Conservation (phyloP, 2,329 filamentous ascomycete species). For the Fusarium equiseti region DNA sequence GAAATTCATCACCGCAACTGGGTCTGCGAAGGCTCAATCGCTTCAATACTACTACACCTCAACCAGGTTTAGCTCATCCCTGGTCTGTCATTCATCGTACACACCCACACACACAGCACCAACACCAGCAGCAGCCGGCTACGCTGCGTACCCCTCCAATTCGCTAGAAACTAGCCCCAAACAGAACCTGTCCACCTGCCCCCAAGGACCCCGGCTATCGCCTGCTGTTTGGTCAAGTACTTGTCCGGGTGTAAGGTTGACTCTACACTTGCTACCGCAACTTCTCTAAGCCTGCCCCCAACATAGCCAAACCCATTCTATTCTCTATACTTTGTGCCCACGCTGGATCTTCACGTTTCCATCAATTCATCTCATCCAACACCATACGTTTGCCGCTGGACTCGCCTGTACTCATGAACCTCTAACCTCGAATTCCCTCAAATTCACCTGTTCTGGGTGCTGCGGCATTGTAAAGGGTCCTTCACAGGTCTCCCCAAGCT, state of each 20-base stretch:
- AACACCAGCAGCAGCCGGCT: slow-evolving; percentile 12
- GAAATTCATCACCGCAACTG: slow-evolving; percentile 48
- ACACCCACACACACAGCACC: slow-evolving; percentile 28
- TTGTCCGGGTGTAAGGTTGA: no score
- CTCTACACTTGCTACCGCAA: no score
- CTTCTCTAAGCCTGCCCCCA: no score
- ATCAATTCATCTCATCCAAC: no score
- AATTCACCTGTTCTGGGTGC: slow-evolving; percentile 34
- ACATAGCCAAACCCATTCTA: no score
- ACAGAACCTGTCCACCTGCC: no score
- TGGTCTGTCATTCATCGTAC: slow-evolving; percentile 24
- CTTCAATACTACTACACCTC: slow-evolving; percentile 45
- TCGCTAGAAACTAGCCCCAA: no score
- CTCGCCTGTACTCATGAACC: slow-evolving; percentile 38
- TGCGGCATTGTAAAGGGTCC: slow-evolving; percentile 41
- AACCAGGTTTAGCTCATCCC: slow-evolving; percentile 42
- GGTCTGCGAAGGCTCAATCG: slow-evolving; percentile 34
- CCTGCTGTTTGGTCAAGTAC: slow-evolving; percentile 21
- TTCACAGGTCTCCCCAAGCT: slow-evolving; percentile 31
- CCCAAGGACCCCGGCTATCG: slow-evolving; percentile 38
- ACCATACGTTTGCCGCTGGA: no score
- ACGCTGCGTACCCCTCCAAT: no score
- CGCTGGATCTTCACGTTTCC: no score
- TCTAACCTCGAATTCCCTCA: slow-evolving; percentile 16
- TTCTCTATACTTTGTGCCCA: no score